Evolutionary conservation across 768 basidiomycete species (phyloP).

Genomic region (Boletus rubropictus): DNA sequence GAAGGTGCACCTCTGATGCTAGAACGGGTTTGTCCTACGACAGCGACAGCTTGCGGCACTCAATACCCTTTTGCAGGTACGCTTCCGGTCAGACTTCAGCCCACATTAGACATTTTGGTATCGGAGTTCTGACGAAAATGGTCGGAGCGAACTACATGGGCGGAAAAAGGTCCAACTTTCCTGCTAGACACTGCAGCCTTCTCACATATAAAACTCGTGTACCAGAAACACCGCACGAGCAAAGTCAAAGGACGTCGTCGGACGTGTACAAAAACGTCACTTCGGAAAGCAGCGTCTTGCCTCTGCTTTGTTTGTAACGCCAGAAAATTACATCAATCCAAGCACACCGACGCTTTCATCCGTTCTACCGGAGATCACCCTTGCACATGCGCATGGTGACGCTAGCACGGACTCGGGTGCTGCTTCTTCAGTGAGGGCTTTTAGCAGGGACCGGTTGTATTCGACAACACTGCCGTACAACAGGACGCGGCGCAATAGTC

Average conservation of each 20-base stretch:
- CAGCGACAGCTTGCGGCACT: not conserved
- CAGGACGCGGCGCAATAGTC: constrained; percentile 4
- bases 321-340: constrained; percentile 5
- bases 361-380: constrained; percentile 18
- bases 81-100: not conserved
- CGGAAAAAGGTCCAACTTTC: constrained; percentile 48
- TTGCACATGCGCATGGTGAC: constrained; percentile 24
- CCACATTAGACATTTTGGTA: not conserved
- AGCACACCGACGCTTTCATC: constrained; percentile 6
- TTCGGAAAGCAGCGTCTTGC: constrained; percentile 56
- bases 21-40: not conserved
- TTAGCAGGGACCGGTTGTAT: constrained; percentile 5
- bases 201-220: not conserved
- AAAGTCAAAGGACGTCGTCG: constrained; percentile 49
- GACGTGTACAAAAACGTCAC: constrained; percentile 51
- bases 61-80: too few relatives aligned
- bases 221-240: constrained; percentile 54
- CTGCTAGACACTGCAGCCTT: not conserved
- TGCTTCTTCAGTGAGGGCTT: not conserved
- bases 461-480: constrained; percentile 2
- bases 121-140: constrained; percentile 33
- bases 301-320: constrained; percentile 36
- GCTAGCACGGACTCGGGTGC: not conserved
- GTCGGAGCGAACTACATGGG: constrained; percentile 74
- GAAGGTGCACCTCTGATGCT: not conserved